These are phyloP conservation scores for Aschersonia sp. DNA, from an alignment of 2,329 filamentous ascomycete species.

Conservation along the genomic window DNA sequence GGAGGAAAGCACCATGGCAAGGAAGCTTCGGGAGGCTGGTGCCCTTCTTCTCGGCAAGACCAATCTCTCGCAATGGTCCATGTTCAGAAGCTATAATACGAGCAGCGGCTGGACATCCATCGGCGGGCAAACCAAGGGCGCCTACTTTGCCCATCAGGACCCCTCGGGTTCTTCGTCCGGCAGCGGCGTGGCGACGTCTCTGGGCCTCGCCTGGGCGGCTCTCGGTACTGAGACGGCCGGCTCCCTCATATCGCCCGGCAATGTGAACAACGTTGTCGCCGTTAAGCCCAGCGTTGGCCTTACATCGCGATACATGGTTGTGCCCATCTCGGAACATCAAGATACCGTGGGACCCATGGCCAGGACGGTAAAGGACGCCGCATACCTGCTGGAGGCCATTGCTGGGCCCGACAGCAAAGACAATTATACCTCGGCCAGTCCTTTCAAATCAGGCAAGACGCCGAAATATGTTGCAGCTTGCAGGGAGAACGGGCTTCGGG, in stretches of 20 bases:
- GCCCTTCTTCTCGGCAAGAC: slow-evolving; percentile 52
- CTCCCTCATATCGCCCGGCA: slow-evolving; percentile 41
- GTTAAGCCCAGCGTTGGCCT: slow-evolving; percentile 55
- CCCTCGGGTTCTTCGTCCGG: slow-evolving; percentile 48
- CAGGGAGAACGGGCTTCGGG: slow-evolving; percentile 32
- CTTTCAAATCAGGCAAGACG: slow-evolving; percentile 30
- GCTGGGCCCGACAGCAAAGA: slow-evolving; percentile 44
- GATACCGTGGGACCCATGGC: slow-evolving; percentile 51
- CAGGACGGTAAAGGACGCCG: slow-evolving; percentile 47
- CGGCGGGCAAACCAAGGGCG: slow-evolving; percentile 45
- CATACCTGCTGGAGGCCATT: slow-evolving; percentile 44
- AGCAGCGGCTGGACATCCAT: slow-evolving; percentile 50
- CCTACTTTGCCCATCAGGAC: slow-evolving; percentile 47
- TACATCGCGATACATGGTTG: slow-evolving; percentile 44
- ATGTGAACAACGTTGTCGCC: slow-evolving; percentile 44
- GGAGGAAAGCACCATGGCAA: slow-evolving; percentile 41
- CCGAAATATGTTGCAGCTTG: slow-evolving; percentile 49
- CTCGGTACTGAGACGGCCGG: slow-evolving; percentile 34
- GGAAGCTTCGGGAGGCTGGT: slow-evolving; percentile 44
- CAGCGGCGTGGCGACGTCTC: slow-evolving; percentile 37
- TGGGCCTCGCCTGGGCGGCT: slow-evolving; percentile 5
- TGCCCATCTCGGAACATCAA: slow-evolving; percentile 48
- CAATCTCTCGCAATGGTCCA: slow-evolving; percentile 51
- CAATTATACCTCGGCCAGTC: slow-evolving; percentile 45
- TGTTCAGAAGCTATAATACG: slow-evolving; percentile 40